Evolutionary conservation across 768 basidiomycete species (phyloP).

Genomic region (Pleurotus eryngii): DNA sequence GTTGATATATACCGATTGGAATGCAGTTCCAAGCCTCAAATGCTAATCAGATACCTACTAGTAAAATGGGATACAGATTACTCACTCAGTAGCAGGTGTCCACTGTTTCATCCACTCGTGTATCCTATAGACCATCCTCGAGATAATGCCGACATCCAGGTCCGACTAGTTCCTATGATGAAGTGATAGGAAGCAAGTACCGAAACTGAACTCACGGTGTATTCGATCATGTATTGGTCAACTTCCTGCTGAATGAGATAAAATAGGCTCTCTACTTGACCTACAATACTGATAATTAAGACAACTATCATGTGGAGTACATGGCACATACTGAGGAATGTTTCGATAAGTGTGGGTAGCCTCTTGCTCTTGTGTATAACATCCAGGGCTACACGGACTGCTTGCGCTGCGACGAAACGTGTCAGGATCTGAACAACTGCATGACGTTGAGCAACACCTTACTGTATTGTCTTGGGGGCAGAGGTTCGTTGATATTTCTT

Average conservation of each 20-base stretch:
- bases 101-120: conserved; percentile 76
- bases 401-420: conserved; percentile 23
- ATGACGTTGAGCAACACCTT: conserved; percentile 4
- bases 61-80: conserved; percentile 9
- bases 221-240: conserved; percentile 50
- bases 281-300: conserved; percentile 29
- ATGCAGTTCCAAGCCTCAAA: conserved; percentile 57
- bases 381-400: conserved; percentile 54
- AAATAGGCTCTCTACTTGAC: conserved; percentile 59
- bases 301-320: neutral
- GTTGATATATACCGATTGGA: conserved; percentile 59
- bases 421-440: too few relatives aligned
- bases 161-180: too few relatives aligned
- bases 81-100: conserved; percentile 65
- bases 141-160: conserved; percentile 28
- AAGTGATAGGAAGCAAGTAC: too few relatives aligned
- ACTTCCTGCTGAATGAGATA: conserved; percentile 63
- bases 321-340: conserved; percentile 59
- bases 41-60: conserved; percentile 5
- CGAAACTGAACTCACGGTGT: conserved; percentile 44
- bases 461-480: conserved; percentile 20
- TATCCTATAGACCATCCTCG: conserved; percentile 53
- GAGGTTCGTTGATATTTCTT: conserved; percentile 42
- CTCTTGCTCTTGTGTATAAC: conserved; percentile 55
- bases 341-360: conserved; percentile 63